phyloP scores from a whole-genome alignment of 106 monocot species.

The Dioscorea alata region DNA sequence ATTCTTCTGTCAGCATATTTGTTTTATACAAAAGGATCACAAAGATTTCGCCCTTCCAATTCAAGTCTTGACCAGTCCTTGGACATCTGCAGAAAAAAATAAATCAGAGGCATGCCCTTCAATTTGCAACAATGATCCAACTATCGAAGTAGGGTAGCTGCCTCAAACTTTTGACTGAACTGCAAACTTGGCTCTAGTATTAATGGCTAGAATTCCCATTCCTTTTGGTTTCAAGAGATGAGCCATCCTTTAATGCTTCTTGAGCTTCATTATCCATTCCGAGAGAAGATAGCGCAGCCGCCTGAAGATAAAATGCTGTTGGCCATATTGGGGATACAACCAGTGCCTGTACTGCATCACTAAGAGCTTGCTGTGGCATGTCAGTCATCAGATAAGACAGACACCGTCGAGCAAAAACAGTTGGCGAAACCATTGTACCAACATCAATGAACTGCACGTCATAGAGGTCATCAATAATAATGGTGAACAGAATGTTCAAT shows the following conservation, averaged over 20 bases:
- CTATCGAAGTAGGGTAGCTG: too few relatives aligned
- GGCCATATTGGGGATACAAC: constrained; percentile 85
- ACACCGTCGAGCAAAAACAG: constrained; percentile 76
- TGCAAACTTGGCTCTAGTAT: neutral
- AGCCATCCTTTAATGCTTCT: constrained; percentile 85
- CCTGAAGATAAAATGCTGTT: constrained; percentile 88
- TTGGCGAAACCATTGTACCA: constrained; percentile 97
- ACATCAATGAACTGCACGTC: constrained; percentile 82
- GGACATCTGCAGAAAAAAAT: too few relatives aligned
- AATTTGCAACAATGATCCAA: too few relatives aligned
- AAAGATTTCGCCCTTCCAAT: too few relatives aligned
- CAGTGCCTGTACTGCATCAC: constrained; percentile 74
- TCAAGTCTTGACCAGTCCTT: too few relatives aligned
- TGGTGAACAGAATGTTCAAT: too few relatives aligned
- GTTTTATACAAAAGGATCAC: too few relatives aligned
- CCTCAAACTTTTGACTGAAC: too few relatives aligned
- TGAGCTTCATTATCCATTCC: constrained; percentile 79
- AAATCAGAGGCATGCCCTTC: too few relatives aligned
- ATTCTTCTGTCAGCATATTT: too few relatives aligned
- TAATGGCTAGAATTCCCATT: constrained; percentile 11
- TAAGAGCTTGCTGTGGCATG: constrained; percentile 77
- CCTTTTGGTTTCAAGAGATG: constrained; percentile 50
- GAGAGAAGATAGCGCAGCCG: constrained; percentile 58
- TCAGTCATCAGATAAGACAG: constrained; percentile 82
- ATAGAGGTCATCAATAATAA: neutral